Percentiles rank a stretch among this genome's conserved stretches.
phyloP scores from a whole-genome alignment of 768 basidiomycete species.

The Tylopilus cervinicoccineus region DNA sequence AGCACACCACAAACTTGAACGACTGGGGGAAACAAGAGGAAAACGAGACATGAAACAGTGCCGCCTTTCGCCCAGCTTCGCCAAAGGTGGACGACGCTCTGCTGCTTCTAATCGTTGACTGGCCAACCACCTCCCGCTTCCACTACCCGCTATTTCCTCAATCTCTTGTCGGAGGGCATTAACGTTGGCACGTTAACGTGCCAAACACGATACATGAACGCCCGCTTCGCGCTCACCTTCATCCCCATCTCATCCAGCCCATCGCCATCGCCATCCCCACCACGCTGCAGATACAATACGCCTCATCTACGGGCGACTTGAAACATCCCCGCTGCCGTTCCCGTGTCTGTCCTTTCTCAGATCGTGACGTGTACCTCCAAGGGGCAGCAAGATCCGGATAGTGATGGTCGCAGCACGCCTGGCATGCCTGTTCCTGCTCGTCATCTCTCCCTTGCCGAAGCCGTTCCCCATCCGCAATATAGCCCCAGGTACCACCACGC shows the following conservation, averaged over 20 bases:
- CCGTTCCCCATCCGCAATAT: background rate
- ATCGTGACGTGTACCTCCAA: background rate
- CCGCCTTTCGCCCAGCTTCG: background rate
- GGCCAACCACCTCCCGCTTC: constrained; percentile 8
- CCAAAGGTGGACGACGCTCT: constrained; percentile 1
- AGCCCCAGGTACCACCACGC: background rate
- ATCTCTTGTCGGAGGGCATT: constrained; percentile 1
- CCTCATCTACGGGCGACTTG: background rate
- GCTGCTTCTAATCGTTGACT: constrained; percentile 3
- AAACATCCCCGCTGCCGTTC: background rate
- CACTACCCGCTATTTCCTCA: background rate
- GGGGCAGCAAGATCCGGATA: constrained; percentile 17
- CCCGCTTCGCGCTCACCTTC: constrained; percentile 21
- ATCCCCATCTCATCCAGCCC: constrained; percentile 15
- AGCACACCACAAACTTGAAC: background rate
- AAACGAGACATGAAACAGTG: background rate
- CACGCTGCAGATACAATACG: too few relatives aligned
- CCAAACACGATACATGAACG: constrained; percentile 18
- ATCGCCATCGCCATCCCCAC: too few relatives aligned
- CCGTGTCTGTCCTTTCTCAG: background rate
- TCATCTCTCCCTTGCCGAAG: background rate
- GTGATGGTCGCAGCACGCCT: constrained; percentile 16
- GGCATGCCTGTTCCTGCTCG: background rate
- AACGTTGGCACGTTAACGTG: background rate
- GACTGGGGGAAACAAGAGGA: background rate